A percentile compares a stretch with the other conserved stretches of the same genome.
Conservation (phyloP, 2,329 filamentous ascomycete genomes). For the Myriangium duriaei region DNA sequence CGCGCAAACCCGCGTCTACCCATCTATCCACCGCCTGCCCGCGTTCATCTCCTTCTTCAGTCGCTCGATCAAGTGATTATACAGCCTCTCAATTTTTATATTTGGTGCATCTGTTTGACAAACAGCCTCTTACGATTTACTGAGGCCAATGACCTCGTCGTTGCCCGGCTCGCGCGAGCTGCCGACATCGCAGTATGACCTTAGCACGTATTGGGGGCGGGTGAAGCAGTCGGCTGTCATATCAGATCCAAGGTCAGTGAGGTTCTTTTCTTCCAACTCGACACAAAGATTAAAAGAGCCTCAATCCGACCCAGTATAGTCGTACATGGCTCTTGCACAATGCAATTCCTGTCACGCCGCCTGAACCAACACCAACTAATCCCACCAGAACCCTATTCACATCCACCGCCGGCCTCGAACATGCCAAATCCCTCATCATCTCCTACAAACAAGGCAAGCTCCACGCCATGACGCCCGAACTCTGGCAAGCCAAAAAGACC, state of each 20-base stretch:
- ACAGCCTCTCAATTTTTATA: too few relatives aligned
- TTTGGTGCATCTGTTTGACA: too few relatives aligned
- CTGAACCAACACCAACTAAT: conserved; percentile 2
- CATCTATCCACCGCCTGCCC: too few relatives aligned
- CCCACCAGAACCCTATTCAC: conserved; percentile 70
- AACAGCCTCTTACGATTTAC: too few relatives aligned
- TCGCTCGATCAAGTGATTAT: too few relatives aligned
- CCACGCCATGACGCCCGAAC: conserved; percentile 68
- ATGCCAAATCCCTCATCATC: conserved; percentile 70
- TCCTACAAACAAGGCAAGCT: conserved; percentile 79
- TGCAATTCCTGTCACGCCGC: not conserved
- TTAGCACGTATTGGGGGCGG: conserved; percentile 87
- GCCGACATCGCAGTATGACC: conserved; percentile 82
- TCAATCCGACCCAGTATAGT: too few relatives aligned
- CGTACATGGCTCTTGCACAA: not conserved
- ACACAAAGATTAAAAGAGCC: too few relatives aligned
- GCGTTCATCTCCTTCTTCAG: too few relatives aligned
- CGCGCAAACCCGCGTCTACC: too few relatives aligned
- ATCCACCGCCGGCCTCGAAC: conserved; percentile 62
- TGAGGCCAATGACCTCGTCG: conserved; percentile 44
- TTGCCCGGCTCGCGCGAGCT: conserved; percentile 62
- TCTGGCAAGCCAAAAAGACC: conserved; percentile 95
- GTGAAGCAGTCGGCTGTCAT: conserved; percentile 82
- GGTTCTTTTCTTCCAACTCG: not conserved
- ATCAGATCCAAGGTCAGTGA: conserved; percentile 85